Percentiles rank a stretch among this genome's conserved stretches.
These are phyloP conservation scores for Colletotrichum somersetense DNA, from an alignment of 2,329 filamentous ascomycete species.

Conservation along the genomic window DNA sequence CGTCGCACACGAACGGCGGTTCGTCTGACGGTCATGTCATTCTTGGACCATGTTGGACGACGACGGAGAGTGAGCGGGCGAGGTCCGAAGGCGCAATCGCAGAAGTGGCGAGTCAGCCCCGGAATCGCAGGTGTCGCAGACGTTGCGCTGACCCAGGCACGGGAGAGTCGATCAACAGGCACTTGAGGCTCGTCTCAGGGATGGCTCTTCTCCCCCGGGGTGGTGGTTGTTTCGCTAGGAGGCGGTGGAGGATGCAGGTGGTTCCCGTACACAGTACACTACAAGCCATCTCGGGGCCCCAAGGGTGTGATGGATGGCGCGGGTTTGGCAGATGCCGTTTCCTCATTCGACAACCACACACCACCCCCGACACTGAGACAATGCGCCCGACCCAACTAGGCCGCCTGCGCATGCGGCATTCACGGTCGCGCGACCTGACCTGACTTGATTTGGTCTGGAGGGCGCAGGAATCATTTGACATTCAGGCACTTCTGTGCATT, in stretches of 20 bases:
- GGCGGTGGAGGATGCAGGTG: conserved; percentile 39
- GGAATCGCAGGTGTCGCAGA: conserved; percentile 21
- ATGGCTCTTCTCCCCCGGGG: conserved; percentile 21
- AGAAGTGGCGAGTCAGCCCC: conserved; percentile 26
- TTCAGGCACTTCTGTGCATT: conserved; percentile 22
- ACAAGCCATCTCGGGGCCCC: conserved; percentile 23
- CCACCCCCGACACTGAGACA: conserved; percentile 37
- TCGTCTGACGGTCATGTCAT: conserved; percentile 24
- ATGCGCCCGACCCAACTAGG: conserved; percentile 34
- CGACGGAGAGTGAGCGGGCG: not conserved
- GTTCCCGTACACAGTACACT: too few relatives aligned
- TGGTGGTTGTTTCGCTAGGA: conserved; percentile 5
- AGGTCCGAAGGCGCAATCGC: conserved; percentile 32
- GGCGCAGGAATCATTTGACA: conserved; percentile 22
- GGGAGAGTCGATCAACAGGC: conserved; percentile 38
- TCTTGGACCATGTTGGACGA: conserved; percentile 9
- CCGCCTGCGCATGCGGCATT: conserved; percentile 31
- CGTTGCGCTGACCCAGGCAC: conserved; percentile 40
- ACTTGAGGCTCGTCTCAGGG: conserved; percentile 40
- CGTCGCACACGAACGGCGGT: conserved; percentile 21
- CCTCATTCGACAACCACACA: conserved; percentile 32
- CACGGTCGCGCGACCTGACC: conserved; percentile 29
- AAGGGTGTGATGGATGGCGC: conserved; percentile 34
- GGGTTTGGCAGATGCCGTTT: conserved; percentile 34
- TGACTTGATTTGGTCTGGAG: not conserved